Conservation (phyloP, 2,329 filamentous ascomycete genomes). For the Thelonectria rubi region DNA sequence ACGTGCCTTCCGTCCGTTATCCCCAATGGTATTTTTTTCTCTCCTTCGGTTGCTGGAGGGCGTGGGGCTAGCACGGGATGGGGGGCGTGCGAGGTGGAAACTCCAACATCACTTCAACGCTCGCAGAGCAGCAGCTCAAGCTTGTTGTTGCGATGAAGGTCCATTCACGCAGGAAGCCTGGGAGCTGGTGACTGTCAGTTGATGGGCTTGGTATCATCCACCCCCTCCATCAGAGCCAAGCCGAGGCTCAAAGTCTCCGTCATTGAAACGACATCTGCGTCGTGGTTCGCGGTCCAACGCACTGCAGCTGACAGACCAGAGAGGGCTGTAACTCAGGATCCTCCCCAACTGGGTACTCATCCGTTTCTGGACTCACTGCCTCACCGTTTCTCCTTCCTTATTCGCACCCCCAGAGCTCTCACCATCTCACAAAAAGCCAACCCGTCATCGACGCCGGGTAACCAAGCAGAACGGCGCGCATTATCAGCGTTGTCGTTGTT, state of each 20-base stretch:
- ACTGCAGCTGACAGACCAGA: background rate
- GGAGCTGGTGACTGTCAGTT: background rate
- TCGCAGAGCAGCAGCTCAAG: background rate
- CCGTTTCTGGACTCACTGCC: too few relatives aligned
- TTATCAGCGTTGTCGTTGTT: background rate
- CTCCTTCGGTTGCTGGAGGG: slow-evolving; percentile 32
- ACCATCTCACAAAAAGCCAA: background rate
- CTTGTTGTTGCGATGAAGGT: background rate
- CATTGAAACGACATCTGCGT: background rate
- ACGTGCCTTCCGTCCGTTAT: slow-evolving; percentile 33
- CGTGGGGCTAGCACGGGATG: slow-evolving; percentile 22
- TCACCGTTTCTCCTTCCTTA: slow-evolving; percentile 10
- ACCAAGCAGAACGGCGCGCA: background rate
- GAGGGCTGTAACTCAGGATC: too few relatives aligned
- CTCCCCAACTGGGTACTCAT: too few relatives aligned
- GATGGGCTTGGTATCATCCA: background rate
- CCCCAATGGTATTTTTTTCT: slow-evolving; percentile 40
- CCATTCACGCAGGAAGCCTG: background rate
- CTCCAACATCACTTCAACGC: slow-evolving; percentile 29
- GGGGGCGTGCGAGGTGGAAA: slow-evolving; percentile 29
- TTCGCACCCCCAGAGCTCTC: slow-evolving; percentile 12
- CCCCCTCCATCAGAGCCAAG: background rate
- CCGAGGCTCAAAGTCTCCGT: background rate
- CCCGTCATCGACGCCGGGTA: background rate
- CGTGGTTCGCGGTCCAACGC: background rate